phyloP scores from a whole-genome alignment of 257 asterid species.

The Primulina eburnea region DNA sequence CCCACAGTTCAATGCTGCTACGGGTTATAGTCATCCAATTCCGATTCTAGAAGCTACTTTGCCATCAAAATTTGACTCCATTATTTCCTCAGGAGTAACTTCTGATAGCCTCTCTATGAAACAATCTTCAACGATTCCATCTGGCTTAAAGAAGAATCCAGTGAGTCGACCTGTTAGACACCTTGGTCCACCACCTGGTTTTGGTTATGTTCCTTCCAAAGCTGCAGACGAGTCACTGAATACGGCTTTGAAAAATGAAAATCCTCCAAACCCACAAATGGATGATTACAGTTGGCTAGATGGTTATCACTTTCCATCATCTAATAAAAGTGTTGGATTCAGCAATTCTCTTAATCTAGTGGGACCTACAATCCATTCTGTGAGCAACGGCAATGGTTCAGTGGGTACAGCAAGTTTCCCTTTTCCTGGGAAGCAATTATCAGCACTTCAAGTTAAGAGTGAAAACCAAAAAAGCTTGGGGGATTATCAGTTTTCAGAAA shows the following conservation, averaged over 20 bases:
- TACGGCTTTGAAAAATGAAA: slow-evolving; percentile 42
- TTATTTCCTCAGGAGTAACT: slow-evolving; percentile 43
- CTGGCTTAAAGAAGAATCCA: slow-evolving; percentile 76
- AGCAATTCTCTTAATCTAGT: slow-evolving; percentile 43
- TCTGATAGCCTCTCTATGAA: slow-evolving; percentile 37
- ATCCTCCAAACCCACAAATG: slow-evolving; percentile 36
- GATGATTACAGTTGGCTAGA: slow-evolving; percentile 95
- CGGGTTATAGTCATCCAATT: slow-evolving; percentile 32
- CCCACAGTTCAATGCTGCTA: slow-evolving; percentile 38
- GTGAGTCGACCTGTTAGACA: slow-evolving; percentile 87
- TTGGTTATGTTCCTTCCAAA: slow-evolving; percentile 74
- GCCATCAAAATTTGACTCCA: slow-evolving; percentile 49
- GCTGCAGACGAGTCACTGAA: slow-evolving; percentile 45
- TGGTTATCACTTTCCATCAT: slow-evolving; percentile 65
- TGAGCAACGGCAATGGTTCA: slow-evolving; percentile 43
- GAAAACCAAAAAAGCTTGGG: slow-evolving; percentile 59
- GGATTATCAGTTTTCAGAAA: slow-evolving; percentile 49
- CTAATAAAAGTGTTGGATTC: slow-evolving; percentile 53
- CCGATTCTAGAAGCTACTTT: slow-evolving; percentile 42
- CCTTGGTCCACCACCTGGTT: slow-evolving; percentile 97
- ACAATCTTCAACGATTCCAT: slow-evolving; percentile 45
- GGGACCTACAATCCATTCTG: slow-evolving; percentile 36
- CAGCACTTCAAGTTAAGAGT: slow-evolving; percentile 40
- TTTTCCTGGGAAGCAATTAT: slow-evolving; percentile 80
- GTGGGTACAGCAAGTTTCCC: slow-evolving; percentile 59